Evolutionary conservation across 1,284 basidiomycete genomes (phyloP).

Genomic region (Kwoniella shivajii): DNA sequence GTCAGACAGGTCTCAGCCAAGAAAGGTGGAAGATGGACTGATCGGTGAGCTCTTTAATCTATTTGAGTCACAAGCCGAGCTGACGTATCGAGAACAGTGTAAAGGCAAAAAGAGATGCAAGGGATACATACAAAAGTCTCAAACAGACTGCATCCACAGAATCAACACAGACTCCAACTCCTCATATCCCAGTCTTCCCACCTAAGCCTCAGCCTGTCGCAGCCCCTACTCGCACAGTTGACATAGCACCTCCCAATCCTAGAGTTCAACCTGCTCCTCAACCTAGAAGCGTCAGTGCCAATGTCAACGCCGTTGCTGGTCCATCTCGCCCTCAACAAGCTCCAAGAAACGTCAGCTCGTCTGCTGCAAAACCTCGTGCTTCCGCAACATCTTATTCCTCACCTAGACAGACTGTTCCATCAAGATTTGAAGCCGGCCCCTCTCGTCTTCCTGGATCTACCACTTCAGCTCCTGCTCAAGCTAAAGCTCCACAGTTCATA

Average conservation of each 20-base stretch:
- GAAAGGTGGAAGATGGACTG: constrained; percentile 81
- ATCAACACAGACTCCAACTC: neutral
- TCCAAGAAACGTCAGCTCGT: constrained; percentile 13
- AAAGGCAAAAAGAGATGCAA: constrained; percentile 48
- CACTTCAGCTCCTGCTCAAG: constrained; percentile 4
- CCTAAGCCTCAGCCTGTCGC: constrained; percentile 32
- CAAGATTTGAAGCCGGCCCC: constrained; percentile 22
- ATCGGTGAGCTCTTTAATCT: constrained; percentile 62
- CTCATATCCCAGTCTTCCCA: neutral
- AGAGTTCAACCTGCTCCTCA: constrained; percentile 10
- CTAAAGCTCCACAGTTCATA: constrained; percentile 66
- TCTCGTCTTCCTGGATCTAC: constrained; percentile 9
- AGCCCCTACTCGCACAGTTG: constrained; percentile 4
- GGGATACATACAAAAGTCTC: constrained; percentile 23
- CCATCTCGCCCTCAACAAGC: constrained; percentile 36
- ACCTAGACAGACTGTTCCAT: neutral
- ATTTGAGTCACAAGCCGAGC: constrained; percentile 26
- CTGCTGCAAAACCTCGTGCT: constrained; percentile 6
- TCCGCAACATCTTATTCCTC: neutral
- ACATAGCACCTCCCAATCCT: constrained; percentile 3
- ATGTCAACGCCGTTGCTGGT: constrained; percentile 11
- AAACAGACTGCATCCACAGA: constrained; percentile 4
- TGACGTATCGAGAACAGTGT: constrained; percentile 25
- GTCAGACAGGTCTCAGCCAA: constrained; percentile 42
- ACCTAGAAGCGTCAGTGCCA: neutral